Base-by-base conservation (phyloP, 2,329 filamentous ascomycete genomes). In the Pseudocercospora musae region DNA sequence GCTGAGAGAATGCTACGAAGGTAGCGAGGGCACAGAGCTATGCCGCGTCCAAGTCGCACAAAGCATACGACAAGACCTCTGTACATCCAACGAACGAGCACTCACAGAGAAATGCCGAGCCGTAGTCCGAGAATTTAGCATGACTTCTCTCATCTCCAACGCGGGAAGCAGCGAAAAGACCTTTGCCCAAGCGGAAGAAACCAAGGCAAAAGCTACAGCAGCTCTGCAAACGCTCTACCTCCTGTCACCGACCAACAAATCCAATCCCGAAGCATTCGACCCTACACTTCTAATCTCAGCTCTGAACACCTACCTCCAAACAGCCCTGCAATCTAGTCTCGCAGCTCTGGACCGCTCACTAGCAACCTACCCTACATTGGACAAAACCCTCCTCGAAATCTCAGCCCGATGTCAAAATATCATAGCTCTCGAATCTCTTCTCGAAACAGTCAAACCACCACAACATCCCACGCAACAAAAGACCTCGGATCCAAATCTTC, bases 341-440 rank as follows among this genome's bases (percentile, higher is more conserved):
- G 87, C 90, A 11, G 84, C 88, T 0, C 81, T 99, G 9, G 83
- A 89, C 1, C 83, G 92, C 21, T 88, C 91, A 0, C 82, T 99
- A 15, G 87, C 89, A 3, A 90, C 91, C 62, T 82, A 98, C 2
- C 91, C 94, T 0, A 89, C 85, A 0, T 82, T 98, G 29, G 93
- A 98, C 53, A 85, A 91, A 57, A 89, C 92, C 0, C 82, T 98
- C 1, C 81, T 86, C 15, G 95, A 98, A 71, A 87, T 96, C 21
- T 90, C 90, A 6, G 87, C 88, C 4, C 85, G 91, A 50, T 97
- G 94, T 73, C 93, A 96, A 74, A 96, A 96, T 72, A 86, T 98
- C 42, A 87, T 96, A n/a, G 91, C 92, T 0, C 80, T 98, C 2
- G 92, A 96, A 78, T 80, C 87, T 1, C 84, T 97, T 1, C 85